A percentile compares a stretch with the other conserved stretches of the same genome.
Evolutionary conservation across 345 rosid genomes (phyloP).

Genomic region (Mangifera indica): DNA sequence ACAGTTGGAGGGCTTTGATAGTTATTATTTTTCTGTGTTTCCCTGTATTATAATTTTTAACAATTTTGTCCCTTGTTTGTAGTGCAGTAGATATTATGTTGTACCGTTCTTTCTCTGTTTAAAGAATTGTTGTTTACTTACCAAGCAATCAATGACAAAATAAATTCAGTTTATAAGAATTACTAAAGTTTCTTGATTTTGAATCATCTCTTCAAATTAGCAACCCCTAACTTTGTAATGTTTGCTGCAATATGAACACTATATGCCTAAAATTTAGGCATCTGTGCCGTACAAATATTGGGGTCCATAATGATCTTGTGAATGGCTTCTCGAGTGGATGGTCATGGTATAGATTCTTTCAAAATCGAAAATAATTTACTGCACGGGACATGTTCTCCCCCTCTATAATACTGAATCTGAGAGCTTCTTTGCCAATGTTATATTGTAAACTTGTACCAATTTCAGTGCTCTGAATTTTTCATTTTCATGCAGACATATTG

Average conservation of each 20-base stretch:
- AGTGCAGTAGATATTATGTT: no score
- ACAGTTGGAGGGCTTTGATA: no score
- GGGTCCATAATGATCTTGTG: background rate
- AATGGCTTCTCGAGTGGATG: background rate
- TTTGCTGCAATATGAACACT: background rate
- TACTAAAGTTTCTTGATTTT: no score
- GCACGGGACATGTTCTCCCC: background rate
- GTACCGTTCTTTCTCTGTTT: no score
- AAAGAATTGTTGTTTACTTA: no score
- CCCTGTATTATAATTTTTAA: no score
- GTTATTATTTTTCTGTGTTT: no score
- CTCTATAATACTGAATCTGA: background rate
- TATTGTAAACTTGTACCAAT: background rate
- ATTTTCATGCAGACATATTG: constrained; percentile 65
- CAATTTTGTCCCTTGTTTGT: no score
- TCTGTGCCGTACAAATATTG: background rate
- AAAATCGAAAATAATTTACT: background rate
- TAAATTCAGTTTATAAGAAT: no score
- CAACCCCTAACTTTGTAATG: background rate
- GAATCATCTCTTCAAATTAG: no score
- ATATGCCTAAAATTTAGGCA: background rate
- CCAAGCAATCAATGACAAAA: no score
- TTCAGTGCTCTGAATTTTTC: constrained; percentile 17
- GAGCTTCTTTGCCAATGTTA: background rate
- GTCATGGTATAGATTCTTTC: background rate